Conservation (phyloP, 2,329 filamentous ascomycete genomes). For the Sporothrix mexicana region DNA sequence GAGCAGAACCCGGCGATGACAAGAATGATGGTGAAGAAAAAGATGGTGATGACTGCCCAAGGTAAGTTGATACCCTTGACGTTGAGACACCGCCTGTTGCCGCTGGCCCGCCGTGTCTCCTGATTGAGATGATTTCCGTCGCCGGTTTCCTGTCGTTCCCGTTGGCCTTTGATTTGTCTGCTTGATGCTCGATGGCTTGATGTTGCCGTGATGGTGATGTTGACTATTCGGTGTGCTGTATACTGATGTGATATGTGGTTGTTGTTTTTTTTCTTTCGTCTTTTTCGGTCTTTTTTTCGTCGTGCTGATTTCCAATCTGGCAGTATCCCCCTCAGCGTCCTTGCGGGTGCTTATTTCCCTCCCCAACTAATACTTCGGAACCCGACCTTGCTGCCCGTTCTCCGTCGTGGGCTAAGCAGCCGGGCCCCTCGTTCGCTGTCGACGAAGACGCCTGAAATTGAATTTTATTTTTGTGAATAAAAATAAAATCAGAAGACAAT, state of each 20-base stretch:
- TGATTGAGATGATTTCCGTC: too few species aligned
- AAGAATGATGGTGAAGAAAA: neutral
- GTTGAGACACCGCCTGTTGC: too few species aligned
- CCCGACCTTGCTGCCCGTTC: slow-evolving; percentile 20
- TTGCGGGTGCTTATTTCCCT: slow-evolving; percentile 17
- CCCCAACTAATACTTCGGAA: neutral
- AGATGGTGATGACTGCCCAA: neutral
- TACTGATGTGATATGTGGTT: too few species aligned
- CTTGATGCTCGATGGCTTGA: neutral
- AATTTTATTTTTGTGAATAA: slow-evolving; percentile 7
- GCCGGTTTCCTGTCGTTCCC: too few species aligned
- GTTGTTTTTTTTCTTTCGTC: too few species aligned
- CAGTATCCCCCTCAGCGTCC: neutral
- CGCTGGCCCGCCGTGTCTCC: too few species aligned
- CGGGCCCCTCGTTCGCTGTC: slow-evolving; percentile 11
- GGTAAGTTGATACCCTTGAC: neutral
- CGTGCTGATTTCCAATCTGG: slow-evolving; percentile 11
- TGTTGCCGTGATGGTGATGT: neutral
- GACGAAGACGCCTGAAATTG: slow-evolving; percentile 9
- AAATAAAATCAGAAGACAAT: slow-evolving; percentile 25
- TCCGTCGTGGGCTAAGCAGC: slow-evolving; percentile 18
- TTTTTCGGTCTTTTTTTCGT: neutral
- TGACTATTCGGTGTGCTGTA: neutral
- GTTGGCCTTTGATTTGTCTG: too few species aligned
- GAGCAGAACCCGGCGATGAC: neutral